Evolutionary conservation across 1,139 yeast species (phyloP).

Genomic region (Arxiozyma heterogenica): DNA sequence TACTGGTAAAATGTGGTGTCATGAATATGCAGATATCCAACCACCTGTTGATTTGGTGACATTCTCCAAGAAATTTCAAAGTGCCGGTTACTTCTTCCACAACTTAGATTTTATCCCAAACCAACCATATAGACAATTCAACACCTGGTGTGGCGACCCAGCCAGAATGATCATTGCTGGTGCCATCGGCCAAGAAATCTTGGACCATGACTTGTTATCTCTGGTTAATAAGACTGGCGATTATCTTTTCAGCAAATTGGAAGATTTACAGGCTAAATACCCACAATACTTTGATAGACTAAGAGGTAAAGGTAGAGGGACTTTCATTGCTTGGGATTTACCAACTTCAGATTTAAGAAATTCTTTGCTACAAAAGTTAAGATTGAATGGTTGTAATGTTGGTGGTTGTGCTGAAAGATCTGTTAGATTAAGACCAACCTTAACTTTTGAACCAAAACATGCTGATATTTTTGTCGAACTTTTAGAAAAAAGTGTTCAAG

Average conservation of each 20-base stretch:
- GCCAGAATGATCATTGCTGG: constrained; percentile 56
- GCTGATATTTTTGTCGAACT: constrained; percentile 50
- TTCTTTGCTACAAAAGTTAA: constrained; percentile 40
- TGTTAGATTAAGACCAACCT: constrained; percentile 62
- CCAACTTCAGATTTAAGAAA: constrained; percentile 42
- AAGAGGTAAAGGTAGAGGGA: constrained; percentile 61
- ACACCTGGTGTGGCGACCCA: constrained; percentile 83
- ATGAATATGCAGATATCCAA: constrained; percentile 56
- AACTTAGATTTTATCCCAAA: constrained; percentile 54
- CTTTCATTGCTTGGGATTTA: constrained; percentile 70
- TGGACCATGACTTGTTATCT: constrained; percentile 42
- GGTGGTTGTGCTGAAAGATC: constrained; percentile 66
- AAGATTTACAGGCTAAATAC: constrained; percentile 36
- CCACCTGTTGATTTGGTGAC: constrained; percentile 67
- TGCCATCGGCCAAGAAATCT: constrained; percentile 52
- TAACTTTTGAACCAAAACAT: constrained; percentile 58
- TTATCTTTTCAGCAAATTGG: constrained; percentile 45
- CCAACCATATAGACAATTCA: constrained; percentile 64
- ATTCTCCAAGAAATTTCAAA: constrained; percentile 69
- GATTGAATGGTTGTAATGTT: constrained; percentile 52
- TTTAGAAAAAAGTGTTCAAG: constrained; percentile 23
- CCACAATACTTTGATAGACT: constrained; percentile 42
- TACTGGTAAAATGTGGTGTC: constrained; percentile 65
- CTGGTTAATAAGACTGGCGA: constrained; percentile 51
- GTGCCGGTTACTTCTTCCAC: constrained; percentile 68